Evolutionary conservation across 768 basidiomycete species (phyloP).

Genomic region (Ephemerocybe angulata): DNA sequence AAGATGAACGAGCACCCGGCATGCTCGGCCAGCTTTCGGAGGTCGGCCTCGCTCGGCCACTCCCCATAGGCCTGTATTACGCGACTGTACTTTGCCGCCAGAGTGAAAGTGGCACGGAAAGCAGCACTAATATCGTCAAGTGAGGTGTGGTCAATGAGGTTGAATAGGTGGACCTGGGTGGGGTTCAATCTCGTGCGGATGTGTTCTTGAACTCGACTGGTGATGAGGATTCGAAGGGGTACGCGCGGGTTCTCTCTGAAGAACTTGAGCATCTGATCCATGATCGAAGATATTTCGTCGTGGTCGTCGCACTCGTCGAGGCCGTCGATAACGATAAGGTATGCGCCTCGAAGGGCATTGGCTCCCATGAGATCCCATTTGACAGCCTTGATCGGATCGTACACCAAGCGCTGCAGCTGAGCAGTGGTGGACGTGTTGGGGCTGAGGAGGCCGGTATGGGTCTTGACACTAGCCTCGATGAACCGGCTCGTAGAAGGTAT

Average conservation of each 20-base stretch:
- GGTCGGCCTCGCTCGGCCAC: not conserved
- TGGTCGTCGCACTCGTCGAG: constrained; percentile 6
- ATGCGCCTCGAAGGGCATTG: not conserved
- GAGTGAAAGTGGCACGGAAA: not conserved
- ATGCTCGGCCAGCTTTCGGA: not conserved
- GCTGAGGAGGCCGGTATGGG: not conserved
- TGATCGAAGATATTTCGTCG: not conserved
- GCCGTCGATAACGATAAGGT: constrained; percentile 1
- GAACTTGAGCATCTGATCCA: not conserved
- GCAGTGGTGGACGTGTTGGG: not conserved
- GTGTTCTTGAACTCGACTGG: no score
- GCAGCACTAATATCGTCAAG: not conserved
- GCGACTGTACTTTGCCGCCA: not conserved
- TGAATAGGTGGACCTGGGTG: not conserved
- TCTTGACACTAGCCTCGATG: not conserved
- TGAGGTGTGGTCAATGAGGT: not conserved
- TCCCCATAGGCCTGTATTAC: not conserved
- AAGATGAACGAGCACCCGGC: not conserved
- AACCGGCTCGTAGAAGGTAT: not conserved
- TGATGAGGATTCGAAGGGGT: not conserved
- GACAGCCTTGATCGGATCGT: not conserved
- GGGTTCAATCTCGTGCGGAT: no score
- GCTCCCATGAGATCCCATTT: no score
- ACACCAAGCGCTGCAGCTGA: constrained; percentile 1
- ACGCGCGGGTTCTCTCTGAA: not conserved